Evolutionary conservation across 2,329 filamentous ascomycete species (phyloP).

Genomic region (Mycosphaerella arachidis): DNA sequence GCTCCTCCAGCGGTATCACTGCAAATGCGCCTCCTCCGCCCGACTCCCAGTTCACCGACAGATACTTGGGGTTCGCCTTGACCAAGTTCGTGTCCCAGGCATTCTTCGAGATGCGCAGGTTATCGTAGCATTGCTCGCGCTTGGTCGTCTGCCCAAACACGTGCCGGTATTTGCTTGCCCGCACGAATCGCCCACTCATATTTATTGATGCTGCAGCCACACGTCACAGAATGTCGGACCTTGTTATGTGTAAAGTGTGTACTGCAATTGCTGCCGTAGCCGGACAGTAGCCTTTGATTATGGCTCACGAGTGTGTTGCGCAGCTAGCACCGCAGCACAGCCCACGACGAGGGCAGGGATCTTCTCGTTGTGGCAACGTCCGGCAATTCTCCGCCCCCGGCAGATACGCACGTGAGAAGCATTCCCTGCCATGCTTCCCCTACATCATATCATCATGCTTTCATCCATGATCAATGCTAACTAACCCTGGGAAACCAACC

Average conservation of each 20-base stretch:
- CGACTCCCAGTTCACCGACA: constrained; percentile 97
- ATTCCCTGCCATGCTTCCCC: background rate
- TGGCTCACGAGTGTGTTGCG: too few species aligned
- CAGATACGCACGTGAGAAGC: background rate
- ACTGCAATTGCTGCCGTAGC: too few species aligned
- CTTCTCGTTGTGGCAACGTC: background rate
- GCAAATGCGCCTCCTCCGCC: constrained; percentile 95
- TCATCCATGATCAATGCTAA: too few species aligned
- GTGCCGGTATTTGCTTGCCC: constrained; percentile 76
- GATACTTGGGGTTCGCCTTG: constrained; percentile 94
- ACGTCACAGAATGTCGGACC: background rate
- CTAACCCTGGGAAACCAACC: too few species aligned
- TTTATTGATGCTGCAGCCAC: background rate
- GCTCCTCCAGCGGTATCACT: constrained; percentile 85
- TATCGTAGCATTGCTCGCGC: constrained; percentile 99
- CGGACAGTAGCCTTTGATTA: too few species aligned
- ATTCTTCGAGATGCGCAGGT: constrained; percentile 94
- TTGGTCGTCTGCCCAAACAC: constrained; percentile 93
- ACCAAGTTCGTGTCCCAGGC: constrained; percentile 98
- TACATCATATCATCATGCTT: background rate
- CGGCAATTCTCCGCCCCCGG: background rate
- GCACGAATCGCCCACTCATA: constrained; percentile 69
- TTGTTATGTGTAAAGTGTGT: background rate
- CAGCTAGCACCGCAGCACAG: too few species aligned
- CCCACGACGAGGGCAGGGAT: background rate